A percentile compares a stretch with the other conserved stretches of the same genome.
These are phyloP conservation scores for Brasenia schreberi DNA, from an alignment of 164 flowering plant species.

Conservation along the genomic window DNA sequence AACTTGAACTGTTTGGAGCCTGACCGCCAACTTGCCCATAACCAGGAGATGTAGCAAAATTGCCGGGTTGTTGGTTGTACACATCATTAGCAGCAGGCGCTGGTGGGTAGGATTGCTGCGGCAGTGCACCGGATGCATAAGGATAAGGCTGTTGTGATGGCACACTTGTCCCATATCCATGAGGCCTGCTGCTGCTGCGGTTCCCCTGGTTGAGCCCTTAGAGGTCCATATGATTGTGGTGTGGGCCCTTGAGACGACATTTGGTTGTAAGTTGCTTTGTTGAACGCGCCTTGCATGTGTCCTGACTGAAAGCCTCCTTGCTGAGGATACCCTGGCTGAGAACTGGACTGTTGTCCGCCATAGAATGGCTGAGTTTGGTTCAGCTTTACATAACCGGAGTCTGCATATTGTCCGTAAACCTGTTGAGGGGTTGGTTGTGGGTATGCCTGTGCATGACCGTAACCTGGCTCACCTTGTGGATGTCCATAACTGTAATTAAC, in stretches of 20 bases:
- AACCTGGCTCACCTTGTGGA: not conserved
- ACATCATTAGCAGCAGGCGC: slow-evolving; percentile 13
- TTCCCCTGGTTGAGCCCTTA: slow-evolving; percentile 51
- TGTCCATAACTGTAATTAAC: slow-evolving; percentile 67
- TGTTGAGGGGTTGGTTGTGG: slow-evolving; percentile 30
- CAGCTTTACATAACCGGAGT: slow-evolving; percentile 44
- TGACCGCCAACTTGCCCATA: slow-evolving; percentile 13
- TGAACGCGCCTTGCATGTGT: slow-evolving; percentile 7
- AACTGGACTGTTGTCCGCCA: slow-evolving; percentile 32
- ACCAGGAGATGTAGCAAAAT: slow-evolving; percentile 33
- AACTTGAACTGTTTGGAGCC: slow-evolving; percentile 29
- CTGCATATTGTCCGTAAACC: slow-evolving; percentile 52
- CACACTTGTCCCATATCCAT: slow-evolving; percentile 25
- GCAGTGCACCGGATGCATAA: slow-evolving; percentile 32
- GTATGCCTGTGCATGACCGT: slow-evolving; percentile 10
- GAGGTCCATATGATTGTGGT: slow-evolving; percentile 50
- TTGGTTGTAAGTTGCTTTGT: slow-evolving; percentile 23
- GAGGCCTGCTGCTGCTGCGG: slow-evolving; percentile 33
- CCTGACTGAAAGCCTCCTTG: slow-evolving; percentile 22
- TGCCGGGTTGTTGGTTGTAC: slow-evolving; percentile 28
- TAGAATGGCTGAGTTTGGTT: slow-evolving; percentile 35
- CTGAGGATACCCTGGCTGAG: slow-evolving; percentile 47
- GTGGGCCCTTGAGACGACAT: slow-evolving; percentile 38
- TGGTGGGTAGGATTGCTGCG: slow-evolving; percentile 49
- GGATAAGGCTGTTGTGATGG: slow-evolving; percentile 52